A percentile compares a stretch with the other conserved stretches of the same genome.
These are phyloP conservation scores for Fusarium robinianum DNA, from an alignment of 2,329 filamentous ascomycete genomes.

Conservation along the genomic window DNA sequence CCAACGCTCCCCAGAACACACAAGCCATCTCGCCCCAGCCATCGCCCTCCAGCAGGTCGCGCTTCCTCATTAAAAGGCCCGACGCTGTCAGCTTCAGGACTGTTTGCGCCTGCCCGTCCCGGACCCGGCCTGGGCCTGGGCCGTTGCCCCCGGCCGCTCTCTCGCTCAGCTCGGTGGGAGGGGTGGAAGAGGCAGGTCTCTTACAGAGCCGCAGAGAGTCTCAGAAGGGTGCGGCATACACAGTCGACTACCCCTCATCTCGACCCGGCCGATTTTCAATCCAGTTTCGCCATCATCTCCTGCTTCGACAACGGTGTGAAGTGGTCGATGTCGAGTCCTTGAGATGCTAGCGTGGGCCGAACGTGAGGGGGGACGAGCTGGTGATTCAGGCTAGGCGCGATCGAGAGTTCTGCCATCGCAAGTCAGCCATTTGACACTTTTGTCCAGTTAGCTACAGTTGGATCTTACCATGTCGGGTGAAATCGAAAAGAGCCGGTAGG, in stretches of 20 bases:
- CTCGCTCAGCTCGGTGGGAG: slow-evolving; percentile 38
- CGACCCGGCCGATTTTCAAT: slow-evolving; percentile 62
- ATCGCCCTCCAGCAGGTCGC: slow-evolving; percentile 27
- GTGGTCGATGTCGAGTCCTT: slow-evolving; percentile 90
- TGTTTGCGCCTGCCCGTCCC: slow-evolving; percentile 37
- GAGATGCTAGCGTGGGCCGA: slow-evolving; percentile 71
- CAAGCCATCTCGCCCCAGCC: slow-evolving; percentile 36
- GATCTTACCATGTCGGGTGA: slow-evolving; percentile 84
- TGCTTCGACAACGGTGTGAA: slow-evolving; percentile 89
- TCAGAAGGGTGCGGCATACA: slow-evolving; percentile 38
- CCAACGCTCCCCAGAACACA: slow-evolving; percentile 39
- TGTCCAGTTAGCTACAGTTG: neutral
- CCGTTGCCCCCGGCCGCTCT: slow-evolving; percentile 37
- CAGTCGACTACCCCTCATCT: slow-evolving; percentile 41
- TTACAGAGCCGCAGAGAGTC: slow-evolving; percentile 39
- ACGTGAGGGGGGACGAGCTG: slow-evolving; percentile 86
- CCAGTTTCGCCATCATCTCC: slow-evolving; percentile 96
- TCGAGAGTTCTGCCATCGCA: slow-evolving; percentile 79
- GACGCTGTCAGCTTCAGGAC: slow-evolving; percentile 38
- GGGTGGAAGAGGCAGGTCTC: slow-evolving; percentile 37
- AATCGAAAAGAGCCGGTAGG: slow-evolving; percentile 88
- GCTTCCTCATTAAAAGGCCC: slow-evolving; percentile 30
- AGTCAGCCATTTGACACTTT: slow-evolving; percentile 23
- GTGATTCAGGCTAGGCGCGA: slow-evolving; percentile 83
- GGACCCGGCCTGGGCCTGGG: slow-evolving; percentile 36